A percentile compares a stretch with the other conserved stretches of the same genome.
These are phyloP conservation scores for Penicillium capsulatum DNA, from an alignment of 2,329 filamentous ascomycete species.

Conservation along the genomic window DNA sequence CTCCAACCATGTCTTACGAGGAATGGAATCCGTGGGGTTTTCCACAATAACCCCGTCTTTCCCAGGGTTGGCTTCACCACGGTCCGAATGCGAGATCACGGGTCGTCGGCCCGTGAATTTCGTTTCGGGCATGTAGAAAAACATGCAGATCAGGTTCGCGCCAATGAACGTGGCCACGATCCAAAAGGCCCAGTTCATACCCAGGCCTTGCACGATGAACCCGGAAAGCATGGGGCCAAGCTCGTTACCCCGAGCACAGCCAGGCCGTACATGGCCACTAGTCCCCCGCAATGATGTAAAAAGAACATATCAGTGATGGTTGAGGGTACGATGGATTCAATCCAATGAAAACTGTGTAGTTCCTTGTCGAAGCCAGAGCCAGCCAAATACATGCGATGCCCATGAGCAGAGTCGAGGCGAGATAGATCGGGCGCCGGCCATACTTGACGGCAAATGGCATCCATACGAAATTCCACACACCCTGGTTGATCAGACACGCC, in stretches of 20 bases:
- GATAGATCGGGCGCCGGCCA: constrained; percentile 19
- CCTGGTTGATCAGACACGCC: constrained; percentile 15
- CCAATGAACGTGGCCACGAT: constrained; percentile 20
- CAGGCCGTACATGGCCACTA: constrained; percentile 17
- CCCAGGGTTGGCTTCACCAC: background rate
- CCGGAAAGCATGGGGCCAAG: constrained; percentile 25
- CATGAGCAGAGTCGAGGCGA: constrained; percentile 18
- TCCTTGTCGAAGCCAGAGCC: constrained; percentile 11
- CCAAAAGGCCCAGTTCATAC: constrained; percentile 18
- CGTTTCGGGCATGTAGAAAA: constrained; percentile 27
- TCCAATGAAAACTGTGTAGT: constrained; percentile 14
- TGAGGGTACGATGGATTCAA: constrained; percentile 22
- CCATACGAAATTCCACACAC: constrained; percentile 15
- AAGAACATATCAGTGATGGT: constrained; percentile 20
- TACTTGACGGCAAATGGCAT: constrained; percentile 24
- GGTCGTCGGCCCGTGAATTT: constrained; percentile 21
- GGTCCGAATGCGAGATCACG: constrained; percentile 3
- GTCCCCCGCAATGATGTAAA: constrained; percentile 19
- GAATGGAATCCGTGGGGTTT: constrained; percentile 3
- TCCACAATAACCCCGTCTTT: constrained; percentile 10
- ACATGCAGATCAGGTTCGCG: constrained; percentile 17
- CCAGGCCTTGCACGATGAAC: constrained; percentile 19
- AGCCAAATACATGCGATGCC: constrained; percentile 21
- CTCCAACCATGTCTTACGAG: constrained; percentile 5
- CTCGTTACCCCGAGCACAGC: constrained; percentile 25